Conservation (phyloP, 2,329 filamentous ascomycete species). For the Neonectria ditissima region DNA sequence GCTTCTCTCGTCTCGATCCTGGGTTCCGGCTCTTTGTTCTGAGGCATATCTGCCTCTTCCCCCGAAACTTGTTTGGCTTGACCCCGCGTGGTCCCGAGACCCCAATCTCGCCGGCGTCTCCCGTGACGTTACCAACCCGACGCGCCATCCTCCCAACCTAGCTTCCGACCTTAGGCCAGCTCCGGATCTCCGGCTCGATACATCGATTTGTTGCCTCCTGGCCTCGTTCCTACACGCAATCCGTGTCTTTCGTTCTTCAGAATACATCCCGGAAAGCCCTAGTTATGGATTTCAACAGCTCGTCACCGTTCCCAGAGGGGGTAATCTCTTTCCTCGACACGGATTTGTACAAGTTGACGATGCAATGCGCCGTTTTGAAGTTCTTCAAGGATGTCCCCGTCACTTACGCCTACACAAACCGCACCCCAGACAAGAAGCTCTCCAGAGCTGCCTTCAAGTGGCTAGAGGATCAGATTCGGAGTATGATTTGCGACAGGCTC, state of each 20-base stretch:
- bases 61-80: background rate
- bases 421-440: conserved; percentile 92
- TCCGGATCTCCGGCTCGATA: conserved; percentile 33
- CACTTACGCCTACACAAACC: conserved; percentile 94
- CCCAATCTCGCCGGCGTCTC: conserved; percentile 12
- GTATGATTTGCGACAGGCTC: conserved; percentile 58
- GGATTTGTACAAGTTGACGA: conserved; percentile 94
- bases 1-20: background rate
- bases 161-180: conserved; percentile 22
- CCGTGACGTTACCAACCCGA: conserved; percentile 10
- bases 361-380: conserved; percentile 97
- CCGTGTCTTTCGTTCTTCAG: background rate
- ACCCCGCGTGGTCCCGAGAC: conserved; percentile 12
- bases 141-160: conserved; percentile 18
- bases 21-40: background rate
- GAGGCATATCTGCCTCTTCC: background rate
- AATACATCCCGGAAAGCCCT: conserved; percentile 3
- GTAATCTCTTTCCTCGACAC: conserved; percentile 87
- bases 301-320: conserved; percentile 77
- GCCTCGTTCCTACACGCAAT: background rate
- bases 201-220: background rate
- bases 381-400: conserved; percentile 88
- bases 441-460: conserved; percentile 85
- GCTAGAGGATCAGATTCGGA: conserved; percentile 85
- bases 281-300: conserved; percentile 74